Base-by-base conservation (phyloP, 225 moss, liverwort and hornwort species). In the Ulota crispa region DNA sequence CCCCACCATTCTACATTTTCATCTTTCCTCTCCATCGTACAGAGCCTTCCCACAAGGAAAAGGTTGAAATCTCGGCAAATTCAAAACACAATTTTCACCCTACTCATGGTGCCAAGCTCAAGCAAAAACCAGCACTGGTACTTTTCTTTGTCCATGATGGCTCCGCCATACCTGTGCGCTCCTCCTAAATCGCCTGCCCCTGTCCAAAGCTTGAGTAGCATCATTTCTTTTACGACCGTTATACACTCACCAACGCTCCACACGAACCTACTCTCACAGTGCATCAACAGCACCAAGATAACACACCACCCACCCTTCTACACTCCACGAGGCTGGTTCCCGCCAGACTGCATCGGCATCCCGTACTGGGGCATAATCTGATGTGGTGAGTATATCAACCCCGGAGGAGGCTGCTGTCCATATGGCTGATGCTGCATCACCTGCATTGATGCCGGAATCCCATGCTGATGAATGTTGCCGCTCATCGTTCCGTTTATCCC, bases 291-390 rank as follows among this genome's bases (percentile, higher is more conserved):
- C 45, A 56, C 70, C 64, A 15, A 64, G 0, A 10, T 67, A 31
- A 68, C 37, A 26, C 47, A 43, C 27, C 62, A 73, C 54, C 37
- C 71, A 47, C 28, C 30, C 54, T 47, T 21, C 68, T 88, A 95
- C 71, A 92, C 81, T 71, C 93, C 88, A 66, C 89, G 90, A 53
- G 92, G 89, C 66, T 93, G 95, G 31, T 80, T 86, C 8, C 90
- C 90, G 12, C 80, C 78, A 24, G 89, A 92, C 78, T 89, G 95
- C 92, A 95, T 91, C 30, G 90, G 84, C 92, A 95, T 91, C 82
- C 90, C 91, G 74, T 91, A 95, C 37, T 93, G 93, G n/a, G 85
- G 81, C 89, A 92, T 91, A 85, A 95, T 90, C 82, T 93, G 93
- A 34, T 88, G 95, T 19, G 93, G 87, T 39, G 89, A 83, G 74